Conservation (phyloP, 495 filamentous ascomycete genomes). For the Tuber melanosporum region DNA sequence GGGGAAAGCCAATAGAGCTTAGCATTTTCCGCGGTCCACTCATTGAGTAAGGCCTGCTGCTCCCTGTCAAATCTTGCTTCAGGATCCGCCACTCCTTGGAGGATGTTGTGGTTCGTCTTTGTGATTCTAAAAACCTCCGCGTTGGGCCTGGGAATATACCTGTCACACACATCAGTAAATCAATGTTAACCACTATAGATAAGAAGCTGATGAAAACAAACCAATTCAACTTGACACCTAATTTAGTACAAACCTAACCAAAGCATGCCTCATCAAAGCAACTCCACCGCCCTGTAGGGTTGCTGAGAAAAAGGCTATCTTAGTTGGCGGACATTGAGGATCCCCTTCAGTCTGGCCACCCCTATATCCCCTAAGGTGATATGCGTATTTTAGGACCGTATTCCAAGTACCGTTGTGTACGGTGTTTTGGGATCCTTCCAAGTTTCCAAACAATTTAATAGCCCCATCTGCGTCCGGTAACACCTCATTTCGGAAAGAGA, state of each 20-base stretch:
- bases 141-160: constrained; percentile 74
- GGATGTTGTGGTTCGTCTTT: constrained; percentile 87
- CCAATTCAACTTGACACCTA: constrained; percentile 70
- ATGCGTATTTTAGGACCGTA: constrained; percentile 59
- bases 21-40: too few species aligned
- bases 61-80: constrained; percentile 7
- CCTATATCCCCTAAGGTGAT: constrained; percentile 57
- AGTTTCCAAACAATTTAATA: constrained; percentile 48
- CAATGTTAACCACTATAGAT: not conserved
- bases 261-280: constrained; percentile 82
- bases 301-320: constrained; percentile 77
- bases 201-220: constrained; percentile 49
- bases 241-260: constrained; percentile 62
- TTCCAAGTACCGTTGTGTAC: constrained; percentile 61
- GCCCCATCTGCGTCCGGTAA: constrained; percentile 58
- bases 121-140: constrained; percentile 80
- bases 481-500: constrained; percentile 65
- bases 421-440: constrained; percentile 59
- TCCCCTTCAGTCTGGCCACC: not conserved
- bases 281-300: constrained; percentile 86
- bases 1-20: too few species aligned
- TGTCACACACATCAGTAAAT: constrained; percentile 30
- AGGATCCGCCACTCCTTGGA: constrained; percentile 69
- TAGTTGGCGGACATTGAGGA: constrained; percentile 42
- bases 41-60: too few species aligned